Base-by-base conservation (phyloP, 805 yeast species). In the Ogataea ganodermae region DNA sequence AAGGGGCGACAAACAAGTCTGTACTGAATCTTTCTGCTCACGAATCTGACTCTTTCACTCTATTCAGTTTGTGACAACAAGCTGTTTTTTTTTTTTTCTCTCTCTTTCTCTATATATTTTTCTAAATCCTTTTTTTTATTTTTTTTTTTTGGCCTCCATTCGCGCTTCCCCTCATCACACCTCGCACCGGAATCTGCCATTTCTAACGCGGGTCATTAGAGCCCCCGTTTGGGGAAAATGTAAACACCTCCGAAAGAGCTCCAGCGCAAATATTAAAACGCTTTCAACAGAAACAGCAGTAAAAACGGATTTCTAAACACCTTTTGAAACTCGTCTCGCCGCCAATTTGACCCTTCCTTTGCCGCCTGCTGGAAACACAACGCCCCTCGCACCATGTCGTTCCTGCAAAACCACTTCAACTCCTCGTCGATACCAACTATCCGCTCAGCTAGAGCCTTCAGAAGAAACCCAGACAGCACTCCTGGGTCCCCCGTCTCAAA, bases 371-470 rank as follows among this genome's bases (percentile, higher is more conserved):
- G 31, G n/a, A n/a, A n/a, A n/a, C n/a, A n/a, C n/a, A n/a, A n/a
- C n/a, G n/a, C n/a, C n/a, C n/a, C n/a, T n/a, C n/a, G 12, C 28
- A 22, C 28, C 7, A 56, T 59, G 57, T 61, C 68, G 14, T 64
- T 65, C 32, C 38, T 65, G 26, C 66, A 63, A 30, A 46, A 51
- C n/a, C 67, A 65, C 35, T 62, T 64, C 46, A 63, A 57, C 38
- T 40, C 63, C 1, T 58, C 67, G 3, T 53, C 61, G n/a, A 62
- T 62, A 28, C 70, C 68, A 13, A 67, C 72, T 0, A 67, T 67
- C 28, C 56, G 67, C 41, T 66, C 71, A 6, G 66, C 66, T 1
- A 55, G 72, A 42, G 64, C 60, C 3, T 67, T 66, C 53, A 61
- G 55, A 46, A 58, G 67, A 49, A 65, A 62, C 44, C 62, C 60